Conservation (phyloP, 495 filamentous ascomycete genomes). For the Apodospora peruviana region DNA sequence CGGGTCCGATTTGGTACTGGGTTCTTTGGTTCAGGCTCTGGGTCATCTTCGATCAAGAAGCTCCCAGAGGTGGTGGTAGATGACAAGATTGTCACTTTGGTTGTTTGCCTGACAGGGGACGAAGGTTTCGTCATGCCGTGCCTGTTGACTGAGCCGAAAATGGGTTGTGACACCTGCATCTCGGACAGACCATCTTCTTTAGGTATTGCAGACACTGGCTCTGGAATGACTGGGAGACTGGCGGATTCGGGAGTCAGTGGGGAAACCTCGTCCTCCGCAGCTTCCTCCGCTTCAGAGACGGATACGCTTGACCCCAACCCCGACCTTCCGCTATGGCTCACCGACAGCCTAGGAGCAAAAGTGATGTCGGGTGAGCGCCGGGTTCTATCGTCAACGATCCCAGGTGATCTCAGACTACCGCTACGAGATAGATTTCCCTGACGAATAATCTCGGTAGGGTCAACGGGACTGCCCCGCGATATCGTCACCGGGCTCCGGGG, state of each 20-base stretch:
- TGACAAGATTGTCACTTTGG: conserved; percentile 30
- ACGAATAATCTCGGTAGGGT: conserved; percentile 30
- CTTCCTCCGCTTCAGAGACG: conserved; percentile 32
- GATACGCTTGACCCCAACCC: conserved; percentile 20
- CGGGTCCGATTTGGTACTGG: conserved; percentile 8
- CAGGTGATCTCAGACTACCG: conserved; percentile 35
- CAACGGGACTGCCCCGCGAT: conserved; percentile 39
- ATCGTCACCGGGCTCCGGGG: conserved; percentile 36
- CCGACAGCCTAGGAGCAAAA: conserved; percentile 12
- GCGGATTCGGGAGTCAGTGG: conserved; percentile 6
- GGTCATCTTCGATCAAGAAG: conserved; percentile 25
- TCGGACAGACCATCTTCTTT: background rate
- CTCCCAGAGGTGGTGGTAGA: conserved; percentile 16
- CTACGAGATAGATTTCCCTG: conserved; percentile 26
- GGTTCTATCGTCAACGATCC: conserved; percentile 30
- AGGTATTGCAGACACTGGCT: conserved; percentile 4
- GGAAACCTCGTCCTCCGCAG: conserved; percentile 8
- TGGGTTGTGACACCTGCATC: background rate
- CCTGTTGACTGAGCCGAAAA: conserved; percentile 7
- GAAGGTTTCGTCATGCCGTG: conserved; percentile 10
- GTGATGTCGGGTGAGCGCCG: conserved; percentile 14
- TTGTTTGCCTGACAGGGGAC: conserved; percentile 17
- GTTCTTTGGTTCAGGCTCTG: conserved; percentile 16
- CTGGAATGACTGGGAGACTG: conserved; percentile 10
- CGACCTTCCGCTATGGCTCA: conserved; percentile 13